Evolutionary conservation across 2,329 filamentous ascomycete genomes (phyloP).

Genomic region (Aspergillus nomiae): DNA sequence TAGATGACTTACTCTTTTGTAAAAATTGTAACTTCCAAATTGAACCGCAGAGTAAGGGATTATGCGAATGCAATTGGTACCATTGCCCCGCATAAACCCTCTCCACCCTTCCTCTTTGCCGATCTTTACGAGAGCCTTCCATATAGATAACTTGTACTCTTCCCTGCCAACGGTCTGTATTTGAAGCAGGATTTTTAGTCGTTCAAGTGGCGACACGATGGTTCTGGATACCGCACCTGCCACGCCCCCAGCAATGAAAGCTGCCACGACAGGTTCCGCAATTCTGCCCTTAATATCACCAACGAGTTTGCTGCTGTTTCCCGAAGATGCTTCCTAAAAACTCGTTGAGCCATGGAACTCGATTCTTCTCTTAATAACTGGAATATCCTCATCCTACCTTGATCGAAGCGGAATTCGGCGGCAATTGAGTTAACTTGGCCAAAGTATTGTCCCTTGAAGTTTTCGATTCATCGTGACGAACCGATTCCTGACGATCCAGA

Average conservation of each 20-base stretch:
- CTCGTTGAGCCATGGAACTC: background rate
- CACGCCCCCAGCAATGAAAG: slow-evolving; percentile 90
- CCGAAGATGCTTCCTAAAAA: slow-evolving; percentile 22
- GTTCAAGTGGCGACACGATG: slow-evolving; percentile 92
- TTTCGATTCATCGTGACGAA: slow-evolving; percentile 23
- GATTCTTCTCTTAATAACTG: background rate
- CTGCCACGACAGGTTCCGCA: slow-evolving; percentile 82
- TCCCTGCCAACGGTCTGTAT: slow-evolving; percentile 86
- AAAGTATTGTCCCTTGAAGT: slow-evolving; percentile 20
- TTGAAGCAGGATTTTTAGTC: slow-evolving; percentile 97
- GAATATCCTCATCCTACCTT: slow-evolving; percentile 23
- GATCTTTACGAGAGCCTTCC: slow-evolving; percentile 89
- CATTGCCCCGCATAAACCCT: slow-evolving; percentile 97
- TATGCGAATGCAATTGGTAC: slow-evolving; percentile 97
- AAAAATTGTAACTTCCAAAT: slow-evolving; percentile 97
- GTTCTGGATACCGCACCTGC: slow-evolving; percentile 97
- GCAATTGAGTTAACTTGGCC: slow-evolving; percentile 24
- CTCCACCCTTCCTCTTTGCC: slow-evolving; percentile 96
- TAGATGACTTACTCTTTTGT: slow-evolving; percentile 72
- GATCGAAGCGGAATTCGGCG: slow-evolving; percentile 19
- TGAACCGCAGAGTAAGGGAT: slow-evolving; percentile 98
- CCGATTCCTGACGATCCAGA: slow-evolving; percentile 34
- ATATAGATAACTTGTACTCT: slow-evolving; percentile 91
- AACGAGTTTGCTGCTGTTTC: slow-evolving; percentile 23
- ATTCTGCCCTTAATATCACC: slow-evolving; percentile 46